Conservation (phyloP, 768 basidiomycete genomes). For the Tephrocybe sp. region DNA sequence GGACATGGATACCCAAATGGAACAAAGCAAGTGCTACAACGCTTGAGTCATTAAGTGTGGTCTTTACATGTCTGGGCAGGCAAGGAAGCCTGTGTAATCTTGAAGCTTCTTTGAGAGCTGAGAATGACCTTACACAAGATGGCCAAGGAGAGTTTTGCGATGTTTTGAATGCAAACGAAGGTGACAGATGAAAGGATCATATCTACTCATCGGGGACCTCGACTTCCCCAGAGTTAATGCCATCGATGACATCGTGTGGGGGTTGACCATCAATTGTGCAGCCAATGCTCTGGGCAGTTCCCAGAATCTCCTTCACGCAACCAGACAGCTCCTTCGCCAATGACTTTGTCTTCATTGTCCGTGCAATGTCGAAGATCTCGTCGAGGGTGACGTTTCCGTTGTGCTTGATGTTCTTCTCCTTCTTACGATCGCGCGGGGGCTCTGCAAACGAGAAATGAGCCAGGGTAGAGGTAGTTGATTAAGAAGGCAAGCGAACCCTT, state of each 20-base stretch:
- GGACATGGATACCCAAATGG: too few relatives aligned
- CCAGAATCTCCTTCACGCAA: slow-evolving; percentile 95
- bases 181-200: slow-evolving; percentile 27
- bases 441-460: slow-evolving; percentile 46
- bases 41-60: too few relatives aligned
- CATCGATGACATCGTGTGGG: slow-evolving; percentile 91
- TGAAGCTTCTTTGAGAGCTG: too few relatives aligned
- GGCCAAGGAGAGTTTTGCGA: slow-evolving; percentile 13
- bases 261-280: slow-evolving; percentile 95
- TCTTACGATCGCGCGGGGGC: slow-evolving; percentile 98
- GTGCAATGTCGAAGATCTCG: slow-evolving; percentile 93
- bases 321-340: slow-evolving; percentile 89
- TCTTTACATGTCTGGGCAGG: too few relatives aligned
- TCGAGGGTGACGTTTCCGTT: slow-evolving; percentile 90
- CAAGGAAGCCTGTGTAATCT: too few relatives aligned
- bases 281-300: slow-evolving; percentile 94
- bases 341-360: slow-evolving; percentile 94
- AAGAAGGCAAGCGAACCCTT: slow-evolving; percentile 70
- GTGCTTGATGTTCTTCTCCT: slow-evolving; percentile 99
- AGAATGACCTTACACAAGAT: background rate
- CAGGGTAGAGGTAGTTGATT: slow-evolving; percentile 1
- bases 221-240: slow-evolving; percentile 79
- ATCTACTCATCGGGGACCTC: slow-evolving; percentile 85
- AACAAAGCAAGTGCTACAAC: too few relatives aligned
- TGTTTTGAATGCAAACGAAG: slow-evolving; percentile 13